These are phyloP conservation scores for Colletotrichum tofieldiae DNA, from an alignment of 2,329 filamentous ascomycete genomes.

Conservation along the genomic window DNA sequence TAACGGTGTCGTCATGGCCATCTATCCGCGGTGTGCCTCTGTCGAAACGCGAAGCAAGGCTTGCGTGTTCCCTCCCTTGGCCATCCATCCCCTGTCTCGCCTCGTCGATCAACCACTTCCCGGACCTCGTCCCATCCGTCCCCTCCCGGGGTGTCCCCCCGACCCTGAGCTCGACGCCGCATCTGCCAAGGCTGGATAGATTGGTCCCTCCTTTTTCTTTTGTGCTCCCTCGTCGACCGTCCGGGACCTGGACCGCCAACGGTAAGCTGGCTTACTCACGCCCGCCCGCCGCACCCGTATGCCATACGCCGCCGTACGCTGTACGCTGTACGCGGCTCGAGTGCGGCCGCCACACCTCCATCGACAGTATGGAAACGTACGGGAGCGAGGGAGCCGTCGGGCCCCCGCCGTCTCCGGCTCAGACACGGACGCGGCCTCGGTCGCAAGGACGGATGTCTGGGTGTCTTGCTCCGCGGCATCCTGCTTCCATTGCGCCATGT, in stretches of 20 bases:
- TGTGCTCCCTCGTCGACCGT: neutral
- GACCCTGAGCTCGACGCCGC: constrained; percentile 8
- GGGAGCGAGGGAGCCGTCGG: neutral
- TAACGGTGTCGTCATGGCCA: constrained; percentile 19
- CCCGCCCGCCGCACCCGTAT: neutral
- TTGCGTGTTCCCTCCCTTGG: neutral
- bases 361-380: too few relatives aligned
- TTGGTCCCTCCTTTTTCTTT: neutral
- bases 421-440: neutral
- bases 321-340: neutral
- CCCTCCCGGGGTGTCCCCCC: neutral
- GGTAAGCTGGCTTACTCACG: neutral
- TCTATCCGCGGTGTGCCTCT: neutral
- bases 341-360: neutral
- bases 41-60: neutral
- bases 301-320: neutral
- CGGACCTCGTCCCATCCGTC: constrained; percentile 1
- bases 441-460: neutral
- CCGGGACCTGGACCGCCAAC: neutral
- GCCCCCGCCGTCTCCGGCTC: neutral
- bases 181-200: constrained; percentile 4
- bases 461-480: neutral
- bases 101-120: constrained; percentile 11
- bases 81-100: constrained; percentile 4
- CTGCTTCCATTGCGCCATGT: neutral